Evolutionary conservation across 306 rosid genomes (phyloP).

Genomic region (Quercus suber): DNA sequence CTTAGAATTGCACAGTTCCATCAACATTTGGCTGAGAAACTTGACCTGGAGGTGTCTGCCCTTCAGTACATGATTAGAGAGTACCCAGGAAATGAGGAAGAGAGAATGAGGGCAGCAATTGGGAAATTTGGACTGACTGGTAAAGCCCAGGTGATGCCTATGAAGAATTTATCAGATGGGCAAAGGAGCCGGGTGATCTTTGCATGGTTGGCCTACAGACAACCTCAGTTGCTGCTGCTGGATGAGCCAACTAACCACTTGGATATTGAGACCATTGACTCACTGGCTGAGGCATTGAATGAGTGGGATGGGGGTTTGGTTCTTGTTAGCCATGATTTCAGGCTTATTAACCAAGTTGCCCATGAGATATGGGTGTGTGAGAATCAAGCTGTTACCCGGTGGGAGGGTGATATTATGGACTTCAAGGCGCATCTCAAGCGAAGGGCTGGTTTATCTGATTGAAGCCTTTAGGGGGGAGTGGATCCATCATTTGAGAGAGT

Average conservation of each 20-base stretch:
- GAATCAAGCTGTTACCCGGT: slow-evolving; percentile 75
- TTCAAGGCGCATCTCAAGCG: slow-evolving; percentile 77
- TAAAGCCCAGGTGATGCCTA: slow-evolving; percentile 97
- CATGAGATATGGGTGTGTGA: slow-evolving; percentile 97
- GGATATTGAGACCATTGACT: slow-evolving; percentile 96
- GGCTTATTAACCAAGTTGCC: slow-evolving; percentile 98
- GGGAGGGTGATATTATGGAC: slow-evolving; percentile 95
- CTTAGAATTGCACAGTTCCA: slow-evolving; percentile 97
- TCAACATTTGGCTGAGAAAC: slow-evolving; percentile 92
- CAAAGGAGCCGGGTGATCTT: slow-evolving; percentile 94
- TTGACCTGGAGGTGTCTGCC: slow-evolving; percentile 85
- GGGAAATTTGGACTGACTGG: slow-evolving; percentile 92
- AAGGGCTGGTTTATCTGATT: slow-evolving; percentile 76
- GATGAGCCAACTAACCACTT: slow-evolving; percentile 98
- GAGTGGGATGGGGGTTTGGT: slow-evolving; percentile 99
- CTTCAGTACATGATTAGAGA: slow-evolving; percentile 77
- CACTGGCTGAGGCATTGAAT: slow-evolving; percentile 89
- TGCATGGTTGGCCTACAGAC: slow-evolving; percentile 94
- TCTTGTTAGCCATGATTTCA: slow-evolving; percentile 96
- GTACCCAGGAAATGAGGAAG: slow-evolving; percentile 97
- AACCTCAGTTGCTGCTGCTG: slow-evolving; percentile 83
- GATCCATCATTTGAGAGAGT: neutral
- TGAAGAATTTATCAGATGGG: slow-evolving; percentile 96
- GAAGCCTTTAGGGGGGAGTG: slow-evolving; percentile 14
- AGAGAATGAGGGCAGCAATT: slow-evolving; percentile 88